Conservation (phyloP, 495 filamentous ascomycete genomes). For the Tuber borchii region DNA sequence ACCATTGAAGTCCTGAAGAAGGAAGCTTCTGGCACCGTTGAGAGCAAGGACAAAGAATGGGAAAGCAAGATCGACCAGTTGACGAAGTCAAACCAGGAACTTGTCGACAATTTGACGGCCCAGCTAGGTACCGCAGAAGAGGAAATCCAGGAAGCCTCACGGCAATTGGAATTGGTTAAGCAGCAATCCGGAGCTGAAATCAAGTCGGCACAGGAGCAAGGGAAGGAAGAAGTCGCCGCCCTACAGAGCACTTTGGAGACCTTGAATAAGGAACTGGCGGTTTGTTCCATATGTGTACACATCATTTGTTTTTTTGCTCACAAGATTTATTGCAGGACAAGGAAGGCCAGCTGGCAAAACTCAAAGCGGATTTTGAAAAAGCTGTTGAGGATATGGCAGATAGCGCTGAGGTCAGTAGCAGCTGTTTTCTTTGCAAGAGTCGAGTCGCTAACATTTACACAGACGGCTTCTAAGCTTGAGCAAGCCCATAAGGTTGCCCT, state of each 20-base stretch:
- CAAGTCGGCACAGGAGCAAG: slow-evolving; percentile 22
- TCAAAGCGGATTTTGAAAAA: slow-evolving; percentile 30
- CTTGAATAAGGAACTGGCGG: slow-evolving; percentile 27
- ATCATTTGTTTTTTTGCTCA: slow-evolving; percentile 16
- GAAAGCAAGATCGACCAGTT: slow-evolving; percentile 30
- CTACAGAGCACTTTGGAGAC: slow-evolving; percentile 26
- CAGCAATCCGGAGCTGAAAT: slow-evolving; percentile 16
- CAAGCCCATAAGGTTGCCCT: slow-evolving; percentile 29
- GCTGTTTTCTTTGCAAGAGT: slow-evolving; percentile 21
- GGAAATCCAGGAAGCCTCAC: slow-evolving; percentile 44
- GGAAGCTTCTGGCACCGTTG: slow-evolving; percentile 17
- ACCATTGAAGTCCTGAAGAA: slow-evolving; percentile 24
- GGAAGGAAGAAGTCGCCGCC: slow-evolving; percentile 23
- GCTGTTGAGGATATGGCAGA: slow-evolving; percentile 25
- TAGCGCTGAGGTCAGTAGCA: slow-evolving; percentile 36
- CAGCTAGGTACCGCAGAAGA: slow-evolving; percentile 45
- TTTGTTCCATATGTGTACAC: slow-evolving; percentile 18
- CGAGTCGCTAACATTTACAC: slow-evolving; percentile 30
- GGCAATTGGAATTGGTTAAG: slow-evolving; percentile 23
- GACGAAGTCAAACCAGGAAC: slow-evolving; percentile 24
- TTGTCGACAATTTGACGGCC: slow-evolving; percentile 18
- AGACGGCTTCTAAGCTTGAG: slow-evolving; percentile 36
- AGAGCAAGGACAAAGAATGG: slow-evolving; percentile 38
- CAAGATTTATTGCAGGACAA: slow-evolving; percentile 24
- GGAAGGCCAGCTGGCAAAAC: slow-evolving; percentile 26